phyloP scores from a whole-genome alignment of 176 grass and related monocot species.

The Cenchrus fungigraminus region DNA sequence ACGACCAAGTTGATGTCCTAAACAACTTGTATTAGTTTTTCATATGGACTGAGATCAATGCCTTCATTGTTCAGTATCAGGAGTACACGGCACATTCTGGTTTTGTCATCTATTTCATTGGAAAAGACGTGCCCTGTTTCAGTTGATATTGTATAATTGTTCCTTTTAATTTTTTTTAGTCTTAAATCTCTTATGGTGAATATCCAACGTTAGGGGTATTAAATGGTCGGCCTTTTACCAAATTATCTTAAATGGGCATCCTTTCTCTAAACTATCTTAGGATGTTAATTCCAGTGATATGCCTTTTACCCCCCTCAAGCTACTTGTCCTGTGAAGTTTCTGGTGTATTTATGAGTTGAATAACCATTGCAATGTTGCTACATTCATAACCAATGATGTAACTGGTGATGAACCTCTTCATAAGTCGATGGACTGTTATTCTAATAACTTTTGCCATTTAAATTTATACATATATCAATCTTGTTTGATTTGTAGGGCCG shows the following conservation, averaged over 20 bases:
- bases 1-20: not conserved
- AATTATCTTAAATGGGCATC: too few species aligned
- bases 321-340: too few species aligned
- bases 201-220: not conserved
- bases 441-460: not conserved
- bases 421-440: not conserved
- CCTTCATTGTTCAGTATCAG: not conserved
- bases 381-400: not conserved
- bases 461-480: not conserved
- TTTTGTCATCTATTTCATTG: not conserved
- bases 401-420: not conserved
- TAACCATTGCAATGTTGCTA: not conserved
- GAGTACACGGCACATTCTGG: not conserved
- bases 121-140: not conserved
- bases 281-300: not conserved
- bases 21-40: not conserved
- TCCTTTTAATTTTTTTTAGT: not conserved
- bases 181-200: not conserved
- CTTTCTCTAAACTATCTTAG: not conserved
- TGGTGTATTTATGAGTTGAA: too few species aligned
- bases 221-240: not conserved
- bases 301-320: too few species aligned
- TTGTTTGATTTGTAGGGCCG: conserved; percentile 65
- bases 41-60: not conserved
- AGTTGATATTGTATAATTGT: not conserved